Evolutionary conservation across 2,329 filamentous ascomycete species (phyloP), one percentile per base, ranked within the genome.

Genomic region (Talaromyces atroroseus): DNA sequence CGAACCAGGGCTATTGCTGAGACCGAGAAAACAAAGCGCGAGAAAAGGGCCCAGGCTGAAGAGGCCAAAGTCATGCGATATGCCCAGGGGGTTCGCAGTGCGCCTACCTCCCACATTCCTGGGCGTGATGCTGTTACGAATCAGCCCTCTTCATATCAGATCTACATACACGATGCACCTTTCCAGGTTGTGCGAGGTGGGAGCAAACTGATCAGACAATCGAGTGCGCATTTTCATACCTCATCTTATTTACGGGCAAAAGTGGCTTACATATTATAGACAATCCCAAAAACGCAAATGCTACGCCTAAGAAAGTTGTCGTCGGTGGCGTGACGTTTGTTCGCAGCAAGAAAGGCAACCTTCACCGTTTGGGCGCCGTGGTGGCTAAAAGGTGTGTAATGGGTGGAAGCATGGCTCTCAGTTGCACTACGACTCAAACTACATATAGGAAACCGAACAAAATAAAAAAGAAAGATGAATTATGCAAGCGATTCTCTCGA

Each of bases 281-380:
- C 71, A 83, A 86, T 63, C 74, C 78, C 48, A 83, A 85, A 65
- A 77, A 81, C 38, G 79, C 82, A 54, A 83, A 81, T 53, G 78
- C 80, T 49, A 95, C 90, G 2, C 91, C 91, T 0, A 94, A 91
- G 72, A 82, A 80, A 61, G 81, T 86, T 42, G 75, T 78, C 5
- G 77, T 95, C 59, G 89, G 87, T 52, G 89, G 90, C 44, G 88
- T 95, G 65, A 85, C 82, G 61, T 96, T 95, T 68, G 81, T 90
- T 65, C 83, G 91, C 62, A 95, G 89, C 72, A 95, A 92, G 70
- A 88, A 87, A 64, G 91, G 91, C 60, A 96, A 95, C 64, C 81
- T 96, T 24, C 87, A 92, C 66, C 87, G 90, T 55, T 82, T 88
- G 65, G 85, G 88, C 61, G 80, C 90, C 56, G 82, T 92, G 58